Conservation (phyloP, 495 filamentous ascomycete species). For the Amphirosellinia nigrospora region DNA sequence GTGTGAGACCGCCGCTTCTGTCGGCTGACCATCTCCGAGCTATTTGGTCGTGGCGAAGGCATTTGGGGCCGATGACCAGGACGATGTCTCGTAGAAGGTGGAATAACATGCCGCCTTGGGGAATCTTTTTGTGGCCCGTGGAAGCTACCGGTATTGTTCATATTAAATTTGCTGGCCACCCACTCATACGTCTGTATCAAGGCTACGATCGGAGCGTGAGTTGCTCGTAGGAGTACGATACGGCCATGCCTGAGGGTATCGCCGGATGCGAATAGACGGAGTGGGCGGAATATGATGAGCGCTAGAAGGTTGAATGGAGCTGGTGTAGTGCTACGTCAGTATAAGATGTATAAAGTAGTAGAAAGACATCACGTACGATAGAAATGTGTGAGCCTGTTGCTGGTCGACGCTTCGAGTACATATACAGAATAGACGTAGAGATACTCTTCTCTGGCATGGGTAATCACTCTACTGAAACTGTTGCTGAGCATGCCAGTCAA, state of each 20-base stretch:
- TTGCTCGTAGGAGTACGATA: constrained; percentile 76
- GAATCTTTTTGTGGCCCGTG: constrained; percentile 42
- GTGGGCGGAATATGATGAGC: constrained; percentile 79
- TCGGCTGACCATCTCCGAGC: constrained; percentile 30
- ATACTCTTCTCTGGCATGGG: constrained; percentile 77
- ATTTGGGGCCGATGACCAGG: constrained; percentile 28
- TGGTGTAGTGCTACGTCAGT: constrained; percentile 32
- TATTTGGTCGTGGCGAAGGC: constrained; percentile 30
- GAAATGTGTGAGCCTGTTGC: constrained; percentile 81
- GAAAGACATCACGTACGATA: constrained; percentile 60
- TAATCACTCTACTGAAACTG: constrained; percentile 81
- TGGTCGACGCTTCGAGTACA: constrained; percentile 79
- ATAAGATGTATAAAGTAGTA: constrained; percentile 24
- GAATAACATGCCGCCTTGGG: constrained; percentile 20
- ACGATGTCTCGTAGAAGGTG: constrained; percentile 21
- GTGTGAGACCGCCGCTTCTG: constrained; percentile 10
- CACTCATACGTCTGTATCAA: constrained; percentile 58
- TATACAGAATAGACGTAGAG: constrained; percentile 80
- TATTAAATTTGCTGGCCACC: constrained; percentile 38
- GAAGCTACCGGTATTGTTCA: constrained; percentile 36
- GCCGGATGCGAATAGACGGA: constrained; percentile 77
- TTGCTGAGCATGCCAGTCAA: constrained; percentile 91
- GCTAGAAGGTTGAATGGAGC: constrained; percentile 78
- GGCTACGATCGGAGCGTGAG: constrained; percentile 60
- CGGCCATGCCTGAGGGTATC: constrained; percentile 70